These are phyloP conservation scores for Amanita jacksonii DNA, from an alignment of 768 basidiomycete genomes.

Conservation along the genomic window DNA sequence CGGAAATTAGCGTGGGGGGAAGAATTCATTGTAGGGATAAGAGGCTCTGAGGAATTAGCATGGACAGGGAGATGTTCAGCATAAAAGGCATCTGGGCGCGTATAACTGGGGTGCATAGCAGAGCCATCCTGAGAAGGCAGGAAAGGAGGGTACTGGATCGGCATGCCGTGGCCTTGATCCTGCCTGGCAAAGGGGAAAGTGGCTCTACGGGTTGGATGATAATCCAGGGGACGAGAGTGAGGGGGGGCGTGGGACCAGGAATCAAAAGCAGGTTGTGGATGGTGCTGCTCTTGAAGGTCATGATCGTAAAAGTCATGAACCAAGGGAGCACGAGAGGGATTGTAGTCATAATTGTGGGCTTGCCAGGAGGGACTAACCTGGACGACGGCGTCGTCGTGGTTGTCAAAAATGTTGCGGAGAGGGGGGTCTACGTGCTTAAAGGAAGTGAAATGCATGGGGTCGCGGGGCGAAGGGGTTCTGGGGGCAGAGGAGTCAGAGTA, in stretches of 20 bases:
- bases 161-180: conserved; percentile 43
- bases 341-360: conserved; percentile 25
- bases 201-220: conserved; percentile 47
- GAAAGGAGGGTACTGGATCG: conserved; percentile 32
- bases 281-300: conserved; percentile 37
- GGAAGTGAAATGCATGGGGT: conserved; percentile 24
- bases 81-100: conserved; percentile 28
- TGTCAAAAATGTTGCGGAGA: conserved; percentile 43
- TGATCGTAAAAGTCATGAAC: conserved; percentile 67
- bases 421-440: conserved; percentile 28
- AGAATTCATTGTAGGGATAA: conserved; percentile 25
- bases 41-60: conserved; percentile 25
- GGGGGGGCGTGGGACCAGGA: conserved; percentile 18
- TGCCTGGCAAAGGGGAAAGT: conserved; percentile 74
- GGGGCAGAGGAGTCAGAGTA: conserved; percentile 65
- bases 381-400: conserved; percentile 31
- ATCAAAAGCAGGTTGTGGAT: conserved; percentile 8
- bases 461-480: conserved; percentile 58
- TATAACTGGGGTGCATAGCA: conserved; percentile 26
- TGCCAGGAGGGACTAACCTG: conserved; percentile 4
- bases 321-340: conserved; percentile 40
- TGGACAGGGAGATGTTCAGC: conserved; percentile 20
- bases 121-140: conserved; percentile 34
- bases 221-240: conserved; percentile 31
- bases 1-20: conserved; percentile 37